Conservation (phyloP, 805 yeast species). For the Candida xiaguanensis region DNA sequence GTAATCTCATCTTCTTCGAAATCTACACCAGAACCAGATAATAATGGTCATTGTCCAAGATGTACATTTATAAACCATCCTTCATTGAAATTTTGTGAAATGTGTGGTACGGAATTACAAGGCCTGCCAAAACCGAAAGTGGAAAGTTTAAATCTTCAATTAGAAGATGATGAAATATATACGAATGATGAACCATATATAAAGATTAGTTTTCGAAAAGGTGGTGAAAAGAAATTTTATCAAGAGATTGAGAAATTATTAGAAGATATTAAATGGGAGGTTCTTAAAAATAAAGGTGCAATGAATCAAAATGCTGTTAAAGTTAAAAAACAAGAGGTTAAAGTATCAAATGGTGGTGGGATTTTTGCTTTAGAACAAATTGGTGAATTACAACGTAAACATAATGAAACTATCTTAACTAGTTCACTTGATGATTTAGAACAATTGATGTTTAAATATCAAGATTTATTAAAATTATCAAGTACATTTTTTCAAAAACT, state of each 20-base stretch:
- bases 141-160: slow-evolving; percentile 16
- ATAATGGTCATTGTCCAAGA: slow-evolving; percentile 36
- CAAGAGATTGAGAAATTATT: slow-evolving; percentile 39
- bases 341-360: slow-evolving; percentile 42
- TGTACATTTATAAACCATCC: slow-evolving; percentile 88
- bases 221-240: slow-evolving; percentile 57
- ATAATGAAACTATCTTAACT: slow-evolving; percentile 58
- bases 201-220: slow-evolving; percentile 72
- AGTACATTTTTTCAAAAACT: slow-evolving; percentile 28
- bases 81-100: slow-evolving; percentile 72
- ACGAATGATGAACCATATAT: slow-evolving; percentile 37
- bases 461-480: slow-evolving; percentile 61
- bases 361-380: slow-evolving; percentile 64
- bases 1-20: background rate
- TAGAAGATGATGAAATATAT: slow-evolving; percentile 33
- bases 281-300: slow-evolving; percentile 27
- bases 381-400: slow-evolving; percentile 51
- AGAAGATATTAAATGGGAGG: slow-evolving; percentile 51
- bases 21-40: background rate
- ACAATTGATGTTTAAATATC: slow-evolving; percentile 72
- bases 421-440: slow-evolving; percentile 75
- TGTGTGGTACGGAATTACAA: slow-evolving; percentile 63
- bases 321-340: slow-evolving; percentile 6
- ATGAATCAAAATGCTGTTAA: slow-evolving; percentile 37
- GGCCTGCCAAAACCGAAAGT: background rate